Evolutionary conservation across 2,329 filamentous ascomycete genomes (phyloP), one percentile per base, ranked within the genome.

Genomic region (Epichloe bromicola): DNA sequence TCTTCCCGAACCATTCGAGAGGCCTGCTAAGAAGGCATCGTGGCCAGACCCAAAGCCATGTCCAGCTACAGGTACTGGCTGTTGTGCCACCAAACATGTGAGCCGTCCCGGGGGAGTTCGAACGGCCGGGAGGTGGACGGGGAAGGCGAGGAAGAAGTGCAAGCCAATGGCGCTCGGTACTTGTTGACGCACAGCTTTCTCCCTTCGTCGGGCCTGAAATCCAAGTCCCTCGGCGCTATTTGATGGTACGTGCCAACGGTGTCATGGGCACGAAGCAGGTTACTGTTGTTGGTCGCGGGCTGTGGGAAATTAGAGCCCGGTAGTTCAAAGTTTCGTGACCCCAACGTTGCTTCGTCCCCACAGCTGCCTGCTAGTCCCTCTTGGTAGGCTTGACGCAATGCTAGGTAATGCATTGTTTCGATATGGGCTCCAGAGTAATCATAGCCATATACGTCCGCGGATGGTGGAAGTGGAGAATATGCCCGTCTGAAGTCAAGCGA

Each of bases 31-130:
- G 7, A 41, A 19, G 39, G 39, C 15, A 38, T 38, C 37, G 19
- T 23, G 30, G 20, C 37, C 19, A 14, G 19, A 17, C 23, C 37
- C 19, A 36, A 23, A 36, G 30, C 40, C 17, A 36, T 46, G 37
- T 42, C n/a, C 48, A 36, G 30, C 48, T 50, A 50, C 19, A 50
- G 48, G 48, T 23, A 30, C 33, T 42, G 40, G 19, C 17, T 15
- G 19, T 34, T 20, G 43, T 50, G 34, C 51, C 51, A 51, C 49
- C 49, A 51, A 5, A 26, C 42, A 39, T 36, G 44, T 36, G 43
- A 10, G 38, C 37, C 19, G 14, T 17, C 47, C 14, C 41, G 15
- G n/a, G 49, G 26, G 15, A 15, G 19, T 7, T 50, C 33, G 26
- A 50, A 45, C 34, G 38, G 33, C 41, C 41, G 46, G 14, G 40